A percentile compares a stretch with the other conserved stretches of the same genome.
Conservation (phyloP, 1,284 basidiomycete genomes). For the Agroathelia rolfsii region DNA sequence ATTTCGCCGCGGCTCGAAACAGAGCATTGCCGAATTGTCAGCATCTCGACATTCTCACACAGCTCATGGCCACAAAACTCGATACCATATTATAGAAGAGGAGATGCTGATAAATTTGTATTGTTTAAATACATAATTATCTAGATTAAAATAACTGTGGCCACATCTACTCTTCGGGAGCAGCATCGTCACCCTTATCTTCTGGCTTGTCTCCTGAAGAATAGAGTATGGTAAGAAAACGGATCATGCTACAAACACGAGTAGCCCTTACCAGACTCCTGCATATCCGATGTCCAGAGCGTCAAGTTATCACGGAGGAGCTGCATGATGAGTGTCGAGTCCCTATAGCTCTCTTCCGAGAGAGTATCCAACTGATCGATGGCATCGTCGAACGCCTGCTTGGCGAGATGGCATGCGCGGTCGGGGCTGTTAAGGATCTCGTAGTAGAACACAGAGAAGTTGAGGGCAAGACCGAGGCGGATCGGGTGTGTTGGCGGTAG, state of each 20-base stretch:
- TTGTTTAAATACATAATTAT: no score
- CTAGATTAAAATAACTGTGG: neutral
- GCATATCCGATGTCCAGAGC: slow-evolving; percentile 70
- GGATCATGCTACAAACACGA: neutral
- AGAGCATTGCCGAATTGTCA: no score
- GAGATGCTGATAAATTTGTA: no score
- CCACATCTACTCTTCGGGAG: no score
- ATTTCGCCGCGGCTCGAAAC: no score
- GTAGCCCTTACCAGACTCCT: slow-evolving; percentile 35
- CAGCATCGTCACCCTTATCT: slow-evolving; percentile 28
- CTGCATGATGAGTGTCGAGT: slow-evolving; percentile 76
- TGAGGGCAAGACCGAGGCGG: slow-evolving; percentile 73
- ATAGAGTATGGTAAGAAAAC: no score
- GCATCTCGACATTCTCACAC: no score
- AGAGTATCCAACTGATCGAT: slow-evolving; percentile 80
- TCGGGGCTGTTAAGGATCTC: slow-evolving; percentile 80
- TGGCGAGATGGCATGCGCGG: slow-evolving; percentile 75
- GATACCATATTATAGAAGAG: no score
- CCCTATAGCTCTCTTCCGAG: slow-evolving; percentile 78
- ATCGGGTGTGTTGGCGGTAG: slow-evolving; percentile 78
- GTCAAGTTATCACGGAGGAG: slow-evolving; percentile 76
- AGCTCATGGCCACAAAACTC: no score
- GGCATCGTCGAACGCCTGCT: slow-evolving; percentile 79
- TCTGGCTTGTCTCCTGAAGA: slow-evolving; percentile 28
- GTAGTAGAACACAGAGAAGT: slow-evolving; percentile 86